Evolutionary conservation across 345 rosid genomes (phyloP).

Genomic region (Hibiscus tridactylites): DNA sequence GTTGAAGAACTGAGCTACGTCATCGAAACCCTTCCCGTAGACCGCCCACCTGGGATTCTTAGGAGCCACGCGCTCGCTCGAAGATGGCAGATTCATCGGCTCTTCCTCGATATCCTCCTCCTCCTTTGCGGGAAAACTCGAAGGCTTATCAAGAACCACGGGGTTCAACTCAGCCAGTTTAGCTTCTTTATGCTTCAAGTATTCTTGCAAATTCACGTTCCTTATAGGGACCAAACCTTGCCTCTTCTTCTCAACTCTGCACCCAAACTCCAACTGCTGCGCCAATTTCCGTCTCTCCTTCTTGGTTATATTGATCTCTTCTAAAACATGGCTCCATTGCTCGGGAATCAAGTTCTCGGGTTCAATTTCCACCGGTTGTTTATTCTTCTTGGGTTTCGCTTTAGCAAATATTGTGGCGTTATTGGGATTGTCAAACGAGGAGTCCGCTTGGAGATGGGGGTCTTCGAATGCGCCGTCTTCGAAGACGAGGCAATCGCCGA

Average conservation of each 20-base stretch:
- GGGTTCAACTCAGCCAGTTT: conserved; percentile 62
- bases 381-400: conserved; percentile 17
- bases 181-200: conserved; percentile 49
- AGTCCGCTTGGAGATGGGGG: conserved; percentile 38
- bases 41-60: conserved; percentile 93
- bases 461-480: conserved; percentile 87
- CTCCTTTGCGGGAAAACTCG: conserved; percentile 19
- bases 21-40: conserved; percentile 80
- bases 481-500: conserved; percentile 90
- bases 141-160: conserved; percentile 49
- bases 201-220: conserved; percentile 52
- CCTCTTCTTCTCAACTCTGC: conserved; percentile 63
- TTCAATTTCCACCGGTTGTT: conserved; percentile 24
- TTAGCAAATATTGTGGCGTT: neutral
- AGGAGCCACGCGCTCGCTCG: conserved; percentile 50
- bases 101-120: conserved; percentile 12
- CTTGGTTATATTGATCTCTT: conserved; percentile 73
- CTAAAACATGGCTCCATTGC: conserved; percentile 70
- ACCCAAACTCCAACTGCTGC: conserved; percentile 68
- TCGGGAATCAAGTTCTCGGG: conserved; percentile 75
- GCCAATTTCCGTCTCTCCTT: conserved; percentile 76
- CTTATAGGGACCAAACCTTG: conserved; percentile 52
- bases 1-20: conserved; percentile 57
- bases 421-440: neutral
- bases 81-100: conserved; percentile 6